Conservation (phyloP, 306 rosid species). For the Sindora glabra region DNA sequence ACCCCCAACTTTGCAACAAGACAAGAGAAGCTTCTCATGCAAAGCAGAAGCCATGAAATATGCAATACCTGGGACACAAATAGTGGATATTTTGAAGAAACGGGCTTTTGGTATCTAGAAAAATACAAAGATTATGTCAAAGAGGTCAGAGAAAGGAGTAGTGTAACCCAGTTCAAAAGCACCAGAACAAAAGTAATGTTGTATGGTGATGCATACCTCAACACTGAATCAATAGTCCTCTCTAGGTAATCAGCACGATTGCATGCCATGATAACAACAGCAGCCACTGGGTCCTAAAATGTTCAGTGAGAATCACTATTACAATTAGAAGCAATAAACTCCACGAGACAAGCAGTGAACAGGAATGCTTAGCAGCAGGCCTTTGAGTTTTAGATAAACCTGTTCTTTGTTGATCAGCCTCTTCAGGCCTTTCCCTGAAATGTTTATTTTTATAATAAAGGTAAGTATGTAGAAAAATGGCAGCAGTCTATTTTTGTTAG, state of each 20-base stretch:
- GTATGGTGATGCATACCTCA: constrained; percentile 49
- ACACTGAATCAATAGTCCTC: constrained; percentile 69
- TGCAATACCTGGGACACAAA: constrained; percentile 88
- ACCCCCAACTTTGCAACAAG: constrained; percentile 3
- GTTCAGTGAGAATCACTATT: constrained; percentile 19
- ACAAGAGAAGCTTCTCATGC: not conserved
- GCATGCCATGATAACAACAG: constrained; percentile 98
- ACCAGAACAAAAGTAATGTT: not conserved
- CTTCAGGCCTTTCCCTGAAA: constrained; percentile 67
- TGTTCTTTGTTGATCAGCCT: constrained; percentile 62
- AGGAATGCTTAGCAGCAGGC: constrained; percentile 11
- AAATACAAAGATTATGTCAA: constrained; percentile 21
- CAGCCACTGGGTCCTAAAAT: constrained; percentile 87
- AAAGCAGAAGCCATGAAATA: constrained; percentile 17
- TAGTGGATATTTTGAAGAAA: constrained; percentile 74
- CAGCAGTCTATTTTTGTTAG: not conserved
- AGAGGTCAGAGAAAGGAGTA: not conserved
- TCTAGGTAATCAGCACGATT: constrained; percentile 95
- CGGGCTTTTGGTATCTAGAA: constrained; percentile 60
- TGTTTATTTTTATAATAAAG: constrained; percentile 20
- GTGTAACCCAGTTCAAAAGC: not conserved
- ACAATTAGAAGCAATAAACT: constrained; percentile 9
- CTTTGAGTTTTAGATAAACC: constrained; percentile 40
- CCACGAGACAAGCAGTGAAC: constrained; percentile 5
- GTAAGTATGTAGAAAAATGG: constrained; percentile 19